These are phyloP conservation scores for Apiotrichum laibachii DNA, from an alignment of 1,284 basidiomycete genomes.

Conservation along the genomic window DNA sequence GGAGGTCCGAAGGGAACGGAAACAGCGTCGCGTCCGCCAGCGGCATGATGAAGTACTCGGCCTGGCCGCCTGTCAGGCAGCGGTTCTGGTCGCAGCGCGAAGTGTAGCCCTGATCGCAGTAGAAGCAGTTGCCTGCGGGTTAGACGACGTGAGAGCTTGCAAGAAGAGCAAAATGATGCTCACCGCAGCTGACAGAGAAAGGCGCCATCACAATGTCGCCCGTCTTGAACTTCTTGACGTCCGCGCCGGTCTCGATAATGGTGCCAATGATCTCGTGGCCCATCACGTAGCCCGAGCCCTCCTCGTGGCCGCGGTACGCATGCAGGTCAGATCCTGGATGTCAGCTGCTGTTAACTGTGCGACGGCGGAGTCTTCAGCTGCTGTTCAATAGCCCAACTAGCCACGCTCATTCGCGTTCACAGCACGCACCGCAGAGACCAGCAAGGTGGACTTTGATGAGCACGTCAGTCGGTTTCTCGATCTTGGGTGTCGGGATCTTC, in stretches of 20 bases:
- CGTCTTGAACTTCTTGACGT: constrained; percentile 59
- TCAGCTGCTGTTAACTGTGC: background rate
- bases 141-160: background rate
- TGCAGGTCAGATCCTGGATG: constrained; percentile 78
- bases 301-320: constrained; percentile 64
- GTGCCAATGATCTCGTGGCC: constrained; percentile 84
- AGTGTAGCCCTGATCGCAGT: constrained; percentile 72
- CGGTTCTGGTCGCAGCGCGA: constrained; percentile 69
- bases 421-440: constrained; percentile 42
- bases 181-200: constrained; percentile 78
- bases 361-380: no score
- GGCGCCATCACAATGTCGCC: constrained; percentile 85
- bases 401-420: background rate
- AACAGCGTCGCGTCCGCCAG: constrained; percentile 51
- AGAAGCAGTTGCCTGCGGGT: constrained; percentile 47
- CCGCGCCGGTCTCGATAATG: constrained; percentile 60
- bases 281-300: constrained; percentile 35
- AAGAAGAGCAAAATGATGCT: constrained; percentile 48
- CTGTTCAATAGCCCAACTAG: no score
- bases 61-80: constrained; percentile 74
- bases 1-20: constrained; percentile 44
- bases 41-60: constrained; percentile 78
- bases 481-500: constrained; percentile 30
- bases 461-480: constrained; percentile 33
- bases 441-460: constrained; percentile 40